These are phyloP conservation scores for Annulohypoxylon truncatum DNA, from an alignment of 2,329 filamentous ascomycete species.

Conservation along the genomic window DNA sequence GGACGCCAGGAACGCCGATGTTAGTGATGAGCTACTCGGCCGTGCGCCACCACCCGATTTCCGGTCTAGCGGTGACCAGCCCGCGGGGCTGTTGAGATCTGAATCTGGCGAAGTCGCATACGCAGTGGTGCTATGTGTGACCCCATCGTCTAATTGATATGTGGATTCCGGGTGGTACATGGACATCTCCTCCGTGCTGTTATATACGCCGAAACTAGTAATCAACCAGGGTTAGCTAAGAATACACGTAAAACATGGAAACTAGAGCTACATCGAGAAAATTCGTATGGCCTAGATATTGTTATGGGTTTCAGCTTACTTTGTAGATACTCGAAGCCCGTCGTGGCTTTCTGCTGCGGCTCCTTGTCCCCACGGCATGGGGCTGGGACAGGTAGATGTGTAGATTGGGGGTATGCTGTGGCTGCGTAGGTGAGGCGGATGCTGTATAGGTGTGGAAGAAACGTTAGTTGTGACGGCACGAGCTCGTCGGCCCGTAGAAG, in stretches of 20 bases:
- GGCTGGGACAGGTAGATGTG: conserved; percentile 44
- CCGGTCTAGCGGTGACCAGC: conserved; percentile 44
- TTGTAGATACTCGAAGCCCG: conserved; percentile 42
- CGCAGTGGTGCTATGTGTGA: conserved; percentile 40
- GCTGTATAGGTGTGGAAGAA: conserved; percentile 38
- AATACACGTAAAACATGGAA: neutral
- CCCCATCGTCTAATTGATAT: conserved; percentile 45
- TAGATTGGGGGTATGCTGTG: conserved; percentile 49
- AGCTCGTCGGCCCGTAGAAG: conserved; percentile 39
- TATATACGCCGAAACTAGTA: conserved; percentile 45
- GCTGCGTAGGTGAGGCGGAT: conserved; percentile 45
- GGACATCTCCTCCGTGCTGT: conserved; percentile 44
- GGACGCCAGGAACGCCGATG: conserved; percentile 34
- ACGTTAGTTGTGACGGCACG: conserved; percentile 45
- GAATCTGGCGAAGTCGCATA: conserved; percentile 48
- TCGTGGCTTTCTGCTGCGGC: conserved; percentile 42
- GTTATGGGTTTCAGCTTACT: conserved; percentile 35
- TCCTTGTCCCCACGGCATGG: conserved; percentile 45
- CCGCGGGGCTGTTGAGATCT: conserved; percentile 43
- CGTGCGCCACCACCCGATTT: conserved; percentile 31
- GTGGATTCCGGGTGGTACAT: conserved; percentile 46
- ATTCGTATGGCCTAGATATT: neutral
- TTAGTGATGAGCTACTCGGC: conserved; percentile 43
- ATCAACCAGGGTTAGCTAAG: conserved; percentile 26
- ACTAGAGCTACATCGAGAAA: neutral